Percentiles rank a stretch among this genome's conserved stretches.
phyloP scores from a whole-genome alignment of 345 rosid genomes.

The Eucalyptus brandiana region DNA sequence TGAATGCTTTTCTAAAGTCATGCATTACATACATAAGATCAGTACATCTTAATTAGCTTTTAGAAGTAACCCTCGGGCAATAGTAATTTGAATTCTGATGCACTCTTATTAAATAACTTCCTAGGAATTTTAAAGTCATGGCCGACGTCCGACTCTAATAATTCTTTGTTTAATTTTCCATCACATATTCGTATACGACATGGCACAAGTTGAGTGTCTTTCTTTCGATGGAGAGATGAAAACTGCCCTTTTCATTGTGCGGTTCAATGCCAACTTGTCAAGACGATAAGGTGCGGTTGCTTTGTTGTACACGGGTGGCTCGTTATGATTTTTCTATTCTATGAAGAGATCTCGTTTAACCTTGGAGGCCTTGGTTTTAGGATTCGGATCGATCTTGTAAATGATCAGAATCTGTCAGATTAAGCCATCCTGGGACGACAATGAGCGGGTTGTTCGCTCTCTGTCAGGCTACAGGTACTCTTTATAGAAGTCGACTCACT shows the following conservation, averaged over 20 bases:
- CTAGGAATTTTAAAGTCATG: not conserved
- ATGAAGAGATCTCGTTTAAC: not conserved
- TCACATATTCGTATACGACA: not conserved
- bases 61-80: not conserved
- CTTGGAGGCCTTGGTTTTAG: not conserved
- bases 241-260: not conserved
- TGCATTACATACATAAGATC: not conserved
- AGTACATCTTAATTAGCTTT: not conserved
- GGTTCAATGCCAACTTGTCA: not conserved
- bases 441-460: constrained; percentile 25
- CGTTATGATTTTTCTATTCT: not conserved
- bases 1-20: not conserved
- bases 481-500: constrained; percentile 6
- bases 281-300: not conserved
- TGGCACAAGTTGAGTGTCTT: not conserved
- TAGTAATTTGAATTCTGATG: not conserved
- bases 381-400: not conserved
- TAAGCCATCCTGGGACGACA: too few relatives aligned
- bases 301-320: not conserved
- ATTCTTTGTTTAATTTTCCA: not conserved
- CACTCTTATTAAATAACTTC: not conserved
- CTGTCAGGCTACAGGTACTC: constrained; percentile 8
- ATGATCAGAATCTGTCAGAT: too few relatives aligned
- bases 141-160: not conserved
- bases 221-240: not conserved